Evolutionary conservation across 1,139 yeast genomes (phyloP).

Genomic region (Pichia sp.): DNA sequence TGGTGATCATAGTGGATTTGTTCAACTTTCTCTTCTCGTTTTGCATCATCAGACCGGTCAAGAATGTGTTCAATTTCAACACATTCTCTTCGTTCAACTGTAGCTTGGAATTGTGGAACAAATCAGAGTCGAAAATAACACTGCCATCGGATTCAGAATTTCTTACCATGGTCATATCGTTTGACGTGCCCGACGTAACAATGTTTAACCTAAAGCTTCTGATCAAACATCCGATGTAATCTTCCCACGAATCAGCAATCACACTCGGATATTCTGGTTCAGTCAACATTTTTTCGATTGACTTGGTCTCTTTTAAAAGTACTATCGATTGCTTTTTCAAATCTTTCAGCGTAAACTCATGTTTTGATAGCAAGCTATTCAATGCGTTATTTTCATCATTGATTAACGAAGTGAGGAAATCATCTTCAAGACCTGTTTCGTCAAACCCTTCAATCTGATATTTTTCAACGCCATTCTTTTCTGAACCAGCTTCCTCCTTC

Average conservation of each 20-base stretch:
- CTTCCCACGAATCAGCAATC: conserved; percentile 29
- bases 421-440: conserved; percentile 37
- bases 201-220: conserved; percentile 4
- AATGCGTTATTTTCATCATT: conserved; percentile 29
- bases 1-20: background rate
- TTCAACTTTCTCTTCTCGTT: background rate
- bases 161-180: background rate
- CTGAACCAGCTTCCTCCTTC: background rate
- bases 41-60: background rate
- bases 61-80: background rate
- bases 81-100: background rate
- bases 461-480: background rate
- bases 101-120: conserved; percentile 4
- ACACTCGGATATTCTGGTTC: conserved; percentile 41
- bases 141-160: background rate
- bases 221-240: conserved; percentile 30
- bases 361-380: conserved; percentile 23
- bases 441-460: conserved; percentile 46
- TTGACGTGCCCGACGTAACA: background rate
- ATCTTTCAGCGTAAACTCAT: conserved; percentile 40
- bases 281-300: conserved; percentile 37
- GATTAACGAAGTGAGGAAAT: conserved; percentile 35
- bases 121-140: conserved; percentile 1
- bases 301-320: conserved; percentile 37
- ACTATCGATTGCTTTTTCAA: conserved; percentile 45